Evolutionary conservation across 441 rosid species (phyloP).

Genomic region (Erodium trifolium): DNA sequence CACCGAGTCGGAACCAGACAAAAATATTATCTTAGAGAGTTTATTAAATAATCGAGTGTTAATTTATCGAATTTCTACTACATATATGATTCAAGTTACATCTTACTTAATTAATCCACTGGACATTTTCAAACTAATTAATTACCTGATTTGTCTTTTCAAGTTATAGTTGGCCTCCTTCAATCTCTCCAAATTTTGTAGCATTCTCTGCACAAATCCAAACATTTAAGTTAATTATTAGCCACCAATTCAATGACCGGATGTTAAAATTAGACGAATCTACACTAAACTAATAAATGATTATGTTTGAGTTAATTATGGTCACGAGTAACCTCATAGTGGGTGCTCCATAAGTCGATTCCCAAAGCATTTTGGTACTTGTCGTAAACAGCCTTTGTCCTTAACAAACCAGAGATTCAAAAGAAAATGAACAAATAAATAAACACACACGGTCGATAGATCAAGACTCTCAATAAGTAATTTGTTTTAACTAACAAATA

Average conservation of each 20-base stretch:
- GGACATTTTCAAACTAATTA: neutral
- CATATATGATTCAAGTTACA: too few species aligned
- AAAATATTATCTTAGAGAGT: too few species aligned
- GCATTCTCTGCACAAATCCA: conserved; percentile 4
- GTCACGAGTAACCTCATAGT: neutral
- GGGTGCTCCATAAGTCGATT: neutral
- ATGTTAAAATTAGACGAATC: too few species aligned
- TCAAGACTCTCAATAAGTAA: neutral
- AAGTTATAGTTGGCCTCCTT: neutral
- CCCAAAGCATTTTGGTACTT: neutral
- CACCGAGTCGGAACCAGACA: too few species aligned
- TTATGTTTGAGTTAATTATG: neutral
- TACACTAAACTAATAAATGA: too few species aligned
- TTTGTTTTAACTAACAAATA: too few species aligned
- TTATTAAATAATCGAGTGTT: too few species aligned
- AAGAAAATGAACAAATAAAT: neutral
- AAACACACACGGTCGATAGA: neutral
- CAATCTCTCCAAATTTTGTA: neutral
- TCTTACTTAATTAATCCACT: too few species aligned
- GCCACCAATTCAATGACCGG: too few species aligned
- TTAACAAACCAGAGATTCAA: neutral
- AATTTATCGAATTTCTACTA: too few species aligned
- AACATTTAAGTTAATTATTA: neutral
- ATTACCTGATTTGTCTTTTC: neutral
- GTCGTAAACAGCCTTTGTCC: neutral